Evolutionary conservation across 177 flowering plant species (phyloP).

Genomic region (Vitis hybrid): DNA sequence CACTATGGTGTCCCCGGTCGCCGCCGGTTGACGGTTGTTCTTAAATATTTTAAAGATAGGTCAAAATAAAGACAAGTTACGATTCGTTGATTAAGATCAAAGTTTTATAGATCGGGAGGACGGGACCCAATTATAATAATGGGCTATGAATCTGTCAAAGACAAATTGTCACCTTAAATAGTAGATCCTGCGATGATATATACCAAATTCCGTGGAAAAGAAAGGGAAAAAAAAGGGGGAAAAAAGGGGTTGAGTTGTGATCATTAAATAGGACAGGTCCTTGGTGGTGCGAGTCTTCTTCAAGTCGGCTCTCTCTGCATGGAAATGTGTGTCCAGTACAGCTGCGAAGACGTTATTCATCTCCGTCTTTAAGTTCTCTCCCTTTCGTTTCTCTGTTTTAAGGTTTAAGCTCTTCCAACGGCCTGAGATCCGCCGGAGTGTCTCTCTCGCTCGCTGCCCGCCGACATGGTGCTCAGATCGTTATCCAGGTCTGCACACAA

Average conservation of each 20-base stretch:
- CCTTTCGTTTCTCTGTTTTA: background rate
- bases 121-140: too few relatives aligned
- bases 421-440: background rate
- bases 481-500: conserved; percentile 9
- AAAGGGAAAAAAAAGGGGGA: too few relatives aligned
- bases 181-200: too few relatives aligned
- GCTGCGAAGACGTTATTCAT: conserved; percentile 1
- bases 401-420: background rate
- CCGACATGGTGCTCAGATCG: conserved; percentile 20
- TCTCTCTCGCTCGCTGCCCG: background rate
- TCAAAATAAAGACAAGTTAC: too few relatives aligned
- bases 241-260: background rate
- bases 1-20: background rate
- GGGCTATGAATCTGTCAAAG: too few relatives aligned
- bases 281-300: background rate
- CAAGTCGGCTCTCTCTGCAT: background rate
- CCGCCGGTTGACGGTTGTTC: too few relatives aligned
- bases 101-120: too few relatives aligned
- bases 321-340: background rate
- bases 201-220: too few relatives aligned
- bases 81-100: too few relatives aligned
- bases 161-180: too few relatives aligned
- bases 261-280: background rate
- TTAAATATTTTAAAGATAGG: too few relatives aligned
- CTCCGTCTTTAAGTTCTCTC: background rate